Base-by-base conservation (phyloP, 2,329 filamentous ascomycete genomes). In the Paracorniculantispora psalliotae region DNA sequence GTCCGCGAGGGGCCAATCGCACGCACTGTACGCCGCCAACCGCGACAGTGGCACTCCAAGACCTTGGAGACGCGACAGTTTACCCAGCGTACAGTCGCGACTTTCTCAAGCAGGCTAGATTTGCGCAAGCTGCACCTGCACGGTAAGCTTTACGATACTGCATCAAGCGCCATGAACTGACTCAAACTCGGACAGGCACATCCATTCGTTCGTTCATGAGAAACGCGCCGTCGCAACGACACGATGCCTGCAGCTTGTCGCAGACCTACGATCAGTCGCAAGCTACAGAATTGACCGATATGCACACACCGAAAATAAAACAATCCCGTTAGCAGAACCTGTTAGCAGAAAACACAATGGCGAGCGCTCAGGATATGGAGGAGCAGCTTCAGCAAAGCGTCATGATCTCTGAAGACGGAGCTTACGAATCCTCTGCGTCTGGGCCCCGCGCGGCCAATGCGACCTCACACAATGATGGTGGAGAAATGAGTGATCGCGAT, bases 371-470 rank as follows among this genome's bases (percentile, higher is more conserved):
- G 66, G 73, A 78, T 52, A 83, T 81, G 72, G 78, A 84, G 67
- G 81, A 85, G 61, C 79, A 84, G 68, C 74, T 83, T 59, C 82
- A 83, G 66, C 79, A 82, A 65, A 83, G 80, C 68, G 78, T 77
- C 46, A 72, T 80, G 63, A 73, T 79, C 59, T 81, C 80, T 6
- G 79, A 81, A 59, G 78, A 77, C 59, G 76, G 74, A 51, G 76
- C 78, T 37, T 78, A 77, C 57, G 48, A 73, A 71, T 50, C 49
- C 12, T 21, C 23, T 43, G 23, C 46, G 15, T 37, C 51, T 26
- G 58, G 44, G 35, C 15, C 49, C 8, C 28, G 60, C 13, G 23
- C 47, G 47, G 30, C 49, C 23, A 65, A 68, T 51, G 63, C 63
- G n/a, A 65, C 66, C 44, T 61, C 62, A 6, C 71, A 72, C 25